Conservation (phyloP, 2,329 filamentous ascomycete genomes). For the Pleomassaria siparia region DNA sequence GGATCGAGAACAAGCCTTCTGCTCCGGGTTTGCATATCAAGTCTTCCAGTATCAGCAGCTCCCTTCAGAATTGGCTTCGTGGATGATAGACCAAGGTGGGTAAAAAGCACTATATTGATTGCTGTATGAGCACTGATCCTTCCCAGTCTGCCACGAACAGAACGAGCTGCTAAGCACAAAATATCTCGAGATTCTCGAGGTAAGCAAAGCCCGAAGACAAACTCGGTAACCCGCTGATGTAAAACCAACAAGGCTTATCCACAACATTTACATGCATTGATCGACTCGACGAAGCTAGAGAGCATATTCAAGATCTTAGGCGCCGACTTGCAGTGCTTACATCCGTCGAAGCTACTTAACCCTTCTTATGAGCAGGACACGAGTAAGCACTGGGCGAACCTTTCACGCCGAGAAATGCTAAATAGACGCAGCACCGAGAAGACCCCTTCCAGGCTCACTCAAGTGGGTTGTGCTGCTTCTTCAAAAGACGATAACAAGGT, state of each 20-base stretch:
- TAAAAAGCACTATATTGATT: not conserved
- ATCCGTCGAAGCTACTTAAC: not conserved
- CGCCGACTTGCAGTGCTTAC: conserved; percentile 42
- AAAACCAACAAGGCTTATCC: conserved; percentile 16
- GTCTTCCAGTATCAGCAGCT: conserved; percentile 41
- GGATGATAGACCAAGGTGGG: conserved; percentile 46
- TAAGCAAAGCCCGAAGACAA: conserved; percentile 6
- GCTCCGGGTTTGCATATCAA: conserved; percentile 45
- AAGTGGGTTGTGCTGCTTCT: conserved; percentile 26
- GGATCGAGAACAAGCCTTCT: conserved; percentile 43
- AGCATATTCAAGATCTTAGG: conserved; percentile 62
- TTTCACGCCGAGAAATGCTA: not conserved
- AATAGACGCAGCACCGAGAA: conserved; percentile 9
- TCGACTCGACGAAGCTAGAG: conserved; percentile 46
- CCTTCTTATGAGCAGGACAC: conserved; percentile 11
- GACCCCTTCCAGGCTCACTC: conserved; percentile 22
- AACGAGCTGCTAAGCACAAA: conserved; percentile 40
- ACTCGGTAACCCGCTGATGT: conserved; percentile 13
- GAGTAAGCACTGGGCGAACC: conserved; percentile 7
- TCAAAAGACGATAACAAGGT: too few species aligned
- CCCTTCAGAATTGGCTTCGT: conserved; percentile 42
- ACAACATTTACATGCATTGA: conserved; percentile 34
- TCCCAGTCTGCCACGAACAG: conserved; percentile 29
- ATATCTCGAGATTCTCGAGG: conserved; percentile 36
- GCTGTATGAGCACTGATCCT: conserved; percentile 13